Evolutionary conservation across 768 basidiomycete species (phyloP), one percentile per base, ranked within the genome.

Genomic region (Leccinum ochraceum): DNA sequence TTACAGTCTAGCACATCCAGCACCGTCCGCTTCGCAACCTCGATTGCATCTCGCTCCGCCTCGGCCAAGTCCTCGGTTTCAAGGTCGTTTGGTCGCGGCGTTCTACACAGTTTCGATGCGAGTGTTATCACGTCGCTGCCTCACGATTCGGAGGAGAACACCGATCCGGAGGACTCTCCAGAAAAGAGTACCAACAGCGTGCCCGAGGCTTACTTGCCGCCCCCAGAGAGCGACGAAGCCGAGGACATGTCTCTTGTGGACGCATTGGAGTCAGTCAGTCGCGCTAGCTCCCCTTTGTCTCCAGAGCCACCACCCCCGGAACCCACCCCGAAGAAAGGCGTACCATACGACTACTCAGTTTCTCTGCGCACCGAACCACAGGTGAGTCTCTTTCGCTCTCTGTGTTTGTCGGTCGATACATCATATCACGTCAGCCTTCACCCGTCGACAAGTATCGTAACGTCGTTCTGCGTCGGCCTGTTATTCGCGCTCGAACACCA

Each of bases 391-490:
- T 50, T 50, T 32, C 50, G 39, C 32, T 54, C 49, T 39, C 17
- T 28, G 4, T 5, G 46, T 20, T 54, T 54, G n/a, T 62, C n/a
- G 20, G 37, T 37, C 26, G 32, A 60, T 51, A 34, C 11, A 20
- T 60, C 16, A 30, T n/a, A 52, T 48, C n/a, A 2, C 3, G n/a
- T 24, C n/a, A 90, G 88, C 74, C 78, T 13, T 88, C 88, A 13
- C 85, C 87, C 13, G 78, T 81, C 46, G 81, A 86, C 62, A 87
- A 83, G 62, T 86, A 80, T 70, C 84, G 85, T 10, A 86, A 89
- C 66, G 83, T 89, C 28, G 80, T 82, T 13, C 63, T 87, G 53
- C 83, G 87, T 34, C 80, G 79, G 58, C 79, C 83, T 17, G 68
- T 79, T 39, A 67, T 78, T 20, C 80, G 85, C 30, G 77, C 78